phyloP scores from a whole-genome alignment of 2,329 filamentous ascomycete species.

The Cercospora nicotianae region DNA sequence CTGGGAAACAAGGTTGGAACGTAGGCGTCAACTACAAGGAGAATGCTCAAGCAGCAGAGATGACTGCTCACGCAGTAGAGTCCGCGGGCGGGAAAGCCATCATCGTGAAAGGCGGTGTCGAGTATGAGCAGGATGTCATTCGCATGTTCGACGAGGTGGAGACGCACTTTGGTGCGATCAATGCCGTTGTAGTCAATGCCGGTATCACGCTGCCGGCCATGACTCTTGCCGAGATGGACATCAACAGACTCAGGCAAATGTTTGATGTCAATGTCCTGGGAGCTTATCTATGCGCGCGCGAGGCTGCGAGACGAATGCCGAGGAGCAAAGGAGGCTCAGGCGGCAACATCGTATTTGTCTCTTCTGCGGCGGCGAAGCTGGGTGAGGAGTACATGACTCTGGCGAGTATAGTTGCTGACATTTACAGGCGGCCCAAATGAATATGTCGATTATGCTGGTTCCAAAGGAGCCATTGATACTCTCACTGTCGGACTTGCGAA shows the following conservation, averaged over 20 bases:
- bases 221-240: constrained; percentile 30
- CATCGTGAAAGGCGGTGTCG: constrained; percentile 27
- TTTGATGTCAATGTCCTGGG: constrained; percentile 35
- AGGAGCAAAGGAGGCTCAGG: constrained; percentile 12
- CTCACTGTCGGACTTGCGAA: constrained; percentile 32
- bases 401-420: background rate
- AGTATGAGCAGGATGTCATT: constrained; percentile 29
- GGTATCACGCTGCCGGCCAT: constrained; percentile 30
- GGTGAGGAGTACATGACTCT: constrained; percentile 20
- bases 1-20: constrained; percentile 30
- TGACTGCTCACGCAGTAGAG: constrained; percentile 25
- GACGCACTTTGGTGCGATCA: constrained; percentile 23
- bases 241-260: constrained; percentile 26
- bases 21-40: constrained; percentile 33
- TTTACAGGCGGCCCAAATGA: constrained; percentile 19
- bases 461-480: constrained; percentile 34
- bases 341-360: constrained; percentile 33
- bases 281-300: constrained; percentile 34
- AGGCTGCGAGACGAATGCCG: constrained; percentile 31
- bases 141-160: constrained; percentile 31
- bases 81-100: constrained; percentile 27
- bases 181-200: constrained; percentile 35
- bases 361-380: constrained; percentile 31
- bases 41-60: constrained; percentile 24
- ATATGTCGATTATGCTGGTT: constrained; percentile 35